Base-by-base conservation (phyloP, 148 eudicot species). In the Amaranthus palmeri region DNA sequence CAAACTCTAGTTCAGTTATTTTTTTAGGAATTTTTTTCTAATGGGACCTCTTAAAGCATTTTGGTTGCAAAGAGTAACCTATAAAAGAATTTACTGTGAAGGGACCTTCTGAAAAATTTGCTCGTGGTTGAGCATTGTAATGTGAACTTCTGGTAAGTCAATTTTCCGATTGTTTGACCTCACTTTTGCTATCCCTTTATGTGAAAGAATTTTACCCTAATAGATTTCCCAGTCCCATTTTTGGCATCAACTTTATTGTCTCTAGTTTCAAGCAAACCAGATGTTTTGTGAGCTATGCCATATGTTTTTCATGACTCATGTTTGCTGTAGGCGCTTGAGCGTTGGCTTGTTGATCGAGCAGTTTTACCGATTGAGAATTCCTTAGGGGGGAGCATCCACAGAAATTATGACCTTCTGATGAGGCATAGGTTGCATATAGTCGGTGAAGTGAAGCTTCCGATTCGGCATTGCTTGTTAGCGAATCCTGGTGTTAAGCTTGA, bases 301-400 rank as follows among this genome's bases (percentile, higher is more conserved):
- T 56, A 36, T n/a, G 3, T 11, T 68, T 25, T 55, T 18, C 4
- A 15, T 49, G 45, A 54, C 57, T 70, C 65, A 18, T 41, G 12
- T 18, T 64, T 64, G 51, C 60, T 66, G 67, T 63, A 85, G 88
- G 84, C 88, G 58, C 79, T 85, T 45, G 88, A 85, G 52, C 70
- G 83, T 43, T 85, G 88, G 88, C 77, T 85, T 79, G 85, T 81
- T 61, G 84, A 85, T 52, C 77, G 85, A 81, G 86, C 88, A 68
- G 83, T 85, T 74, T 81, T 85, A 76, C 88, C 88, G 4, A 85
- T 85, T 42, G 88, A 85, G 67, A 85, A 83, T 78, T 80, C 86
- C 36, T 62, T 85, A 52, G 88, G 86, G 18, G 88, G 88, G 10
- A 85, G 88, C 81, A 85, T 85, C 63, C 88, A 85, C 74, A 82